Evolutionary conservation across 2,329 filamentous ascomycete species (phyloP).

Genomic region (Pestalotiopsis sp.): DNA sequence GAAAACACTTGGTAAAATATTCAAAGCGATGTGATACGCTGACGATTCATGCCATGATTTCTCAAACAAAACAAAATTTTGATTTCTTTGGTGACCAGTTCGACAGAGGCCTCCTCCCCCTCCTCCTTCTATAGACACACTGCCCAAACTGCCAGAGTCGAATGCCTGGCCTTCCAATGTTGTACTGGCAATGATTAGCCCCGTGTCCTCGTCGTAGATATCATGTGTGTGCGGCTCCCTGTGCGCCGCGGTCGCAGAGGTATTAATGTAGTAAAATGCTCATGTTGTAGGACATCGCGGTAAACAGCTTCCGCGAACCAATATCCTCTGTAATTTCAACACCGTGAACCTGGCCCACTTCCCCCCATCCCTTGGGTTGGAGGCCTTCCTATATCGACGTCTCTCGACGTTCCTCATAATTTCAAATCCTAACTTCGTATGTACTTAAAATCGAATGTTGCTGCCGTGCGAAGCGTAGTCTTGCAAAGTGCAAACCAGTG

Average conservation of each 20-base stretch:
- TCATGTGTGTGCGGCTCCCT: not conserved
- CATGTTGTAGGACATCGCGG: conserved; percentile 3
- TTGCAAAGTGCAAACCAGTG: not conserved
- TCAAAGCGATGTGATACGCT: not conserved
- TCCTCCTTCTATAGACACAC: not conserved
- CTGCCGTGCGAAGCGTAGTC: not conserved
- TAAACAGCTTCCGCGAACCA: not conserved
- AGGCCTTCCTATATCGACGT: not conserved
- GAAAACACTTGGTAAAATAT: not conserved
- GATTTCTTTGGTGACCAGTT: not conserved
- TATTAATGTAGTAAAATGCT: conserved; percentile 10
- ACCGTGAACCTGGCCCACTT: conserved; percentile 1
- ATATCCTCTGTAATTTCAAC: not conserved
- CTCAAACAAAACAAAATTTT: not conserved
- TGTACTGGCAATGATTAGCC: not conserved
- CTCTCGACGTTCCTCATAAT: conserved; percentile 2
- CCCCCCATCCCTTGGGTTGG: not conserved
- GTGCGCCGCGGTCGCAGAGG: not conserved
- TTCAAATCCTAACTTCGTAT: conserved; percentile 10
- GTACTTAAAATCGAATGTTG: conserved; percentile 8
- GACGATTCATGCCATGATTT: not conserved
- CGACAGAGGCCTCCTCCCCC: not conserved
- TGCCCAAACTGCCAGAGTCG: not conserved
- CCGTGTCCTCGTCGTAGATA: not conserved
- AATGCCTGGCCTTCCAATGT: not conserved